Percentiles rank a stretch among this genome's conserved stretches.
These are phyloP conservation scores for Neocallimastix lanati DNA, from an alignment of 192 early-diverging fungal genomes.

Conservation along the genomic window DNA sequence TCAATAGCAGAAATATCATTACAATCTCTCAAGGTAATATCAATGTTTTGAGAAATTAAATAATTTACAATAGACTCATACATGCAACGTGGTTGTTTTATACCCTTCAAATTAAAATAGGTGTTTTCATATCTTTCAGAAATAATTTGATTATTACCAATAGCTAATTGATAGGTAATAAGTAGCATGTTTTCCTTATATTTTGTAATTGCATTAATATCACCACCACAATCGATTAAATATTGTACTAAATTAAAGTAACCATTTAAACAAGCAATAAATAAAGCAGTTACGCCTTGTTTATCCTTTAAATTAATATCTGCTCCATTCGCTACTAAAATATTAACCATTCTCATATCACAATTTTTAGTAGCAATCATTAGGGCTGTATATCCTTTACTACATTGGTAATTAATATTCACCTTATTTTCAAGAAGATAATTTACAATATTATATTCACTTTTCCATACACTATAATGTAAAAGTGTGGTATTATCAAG, in stretches of 20 bases:
- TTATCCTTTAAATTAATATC: background rate
- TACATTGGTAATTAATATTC: background rate
- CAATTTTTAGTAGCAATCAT: background rate
- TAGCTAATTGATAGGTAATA: background rate
- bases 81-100: background rate
- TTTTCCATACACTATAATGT: background rate
- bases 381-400: background rate
- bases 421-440: background rate
- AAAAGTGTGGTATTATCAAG: background rate
- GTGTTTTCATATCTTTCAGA: background rate
- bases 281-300: background rate
- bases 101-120: background rate
- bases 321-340: background rate
- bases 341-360: background rate
- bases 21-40: background rate
- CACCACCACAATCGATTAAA: background rate
- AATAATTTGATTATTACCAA: background rate
- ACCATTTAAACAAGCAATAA: background rate
- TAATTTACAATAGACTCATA: background rate
- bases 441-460: background rate
- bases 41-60: background rate
- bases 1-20: background rate
- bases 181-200: background rate
- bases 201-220: background rate
- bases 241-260: background rate